Conservation (phyloP, 2,329 filamentous ascomycete species). For the Neurospora sp. region DNA sequence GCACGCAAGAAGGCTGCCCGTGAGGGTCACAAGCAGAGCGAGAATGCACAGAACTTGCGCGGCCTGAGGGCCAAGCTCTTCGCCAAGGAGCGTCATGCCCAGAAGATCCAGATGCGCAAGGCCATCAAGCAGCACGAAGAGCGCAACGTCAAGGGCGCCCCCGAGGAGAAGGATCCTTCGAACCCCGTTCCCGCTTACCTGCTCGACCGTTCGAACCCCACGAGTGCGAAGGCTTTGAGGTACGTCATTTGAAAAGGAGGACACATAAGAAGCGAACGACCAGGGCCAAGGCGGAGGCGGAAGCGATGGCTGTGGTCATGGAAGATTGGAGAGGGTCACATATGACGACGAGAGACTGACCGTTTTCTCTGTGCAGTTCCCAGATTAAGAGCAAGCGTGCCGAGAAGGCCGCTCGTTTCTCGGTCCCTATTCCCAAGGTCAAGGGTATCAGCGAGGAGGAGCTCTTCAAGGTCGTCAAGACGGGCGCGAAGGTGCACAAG, state of each 20-base stretch:
- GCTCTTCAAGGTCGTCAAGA: constrained; percentile 83
- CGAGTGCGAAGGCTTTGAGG: constrained; percentile 24
- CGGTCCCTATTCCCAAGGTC: constrained; percentile 87
- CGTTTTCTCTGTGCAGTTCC: constrained; percentile 34
- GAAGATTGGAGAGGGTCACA: neutral
- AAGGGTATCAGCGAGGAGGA: constrained; percentile 90
- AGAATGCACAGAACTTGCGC: constrained; percentile 87
- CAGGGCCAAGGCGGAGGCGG: constrained; percentile 26
- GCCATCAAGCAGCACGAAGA: constrained; percentile 91
- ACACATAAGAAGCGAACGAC: neutral
- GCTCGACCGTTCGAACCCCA: constrained; percentile 61
- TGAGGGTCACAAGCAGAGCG: constrained; percentile 77
- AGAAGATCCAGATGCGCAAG: constrained; percentile 99
- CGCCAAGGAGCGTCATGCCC: constrained; percentile 85
- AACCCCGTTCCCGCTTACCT: constrained; percentile 87
- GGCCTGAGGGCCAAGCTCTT: constrained; percentile 88
- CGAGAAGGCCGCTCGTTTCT: constrained; percentile 90
- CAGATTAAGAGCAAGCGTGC: constrained; percentile 93
- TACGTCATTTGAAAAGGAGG: constrained; percentile 1
- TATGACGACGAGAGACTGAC: neutral
- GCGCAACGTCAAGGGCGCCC: constrained; percentile 81
- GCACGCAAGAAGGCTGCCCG: constrained; percentile 77
- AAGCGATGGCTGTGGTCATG: neutral
- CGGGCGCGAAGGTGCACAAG: constrained; percentile 87
- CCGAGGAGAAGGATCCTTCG: constrained; percentile 65